Percentiles rank a stretch among this genome's conserved stretches.
phyloP scores from a whole-genome alignment of 2,329 filamentous ascomycete genomes.

The Raffaelea arxii region DNA sequence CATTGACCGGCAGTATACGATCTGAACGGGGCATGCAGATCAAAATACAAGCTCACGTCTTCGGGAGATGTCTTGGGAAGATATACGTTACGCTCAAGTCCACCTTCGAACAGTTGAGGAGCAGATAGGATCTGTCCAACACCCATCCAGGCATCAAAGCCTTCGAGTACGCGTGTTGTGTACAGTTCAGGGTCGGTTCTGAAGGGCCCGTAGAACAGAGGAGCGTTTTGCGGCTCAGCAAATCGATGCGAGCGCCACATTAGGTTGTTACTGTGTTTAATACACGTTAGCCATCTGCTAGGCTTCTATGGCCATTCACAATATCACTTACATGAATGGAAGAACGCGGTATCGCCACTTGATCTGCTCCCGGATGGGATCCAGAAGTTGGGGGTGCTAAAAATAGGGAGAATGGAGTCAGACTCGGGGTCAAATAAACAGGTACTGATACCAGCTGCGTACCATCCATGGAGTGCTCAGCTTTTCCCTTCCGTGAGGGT shows the following conservation, averaged over 20 bases:
- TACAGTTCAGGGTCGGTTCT: neutral
- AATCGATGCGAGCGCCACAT: neutral
- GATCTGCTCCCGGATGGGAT: neutral
- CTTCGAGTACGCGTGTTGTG: neutral
- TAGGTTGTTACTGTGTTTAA: conserved; percentile 1
- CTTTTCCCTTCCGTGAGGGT: neutral
- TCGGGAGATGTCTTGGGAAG: neutral
- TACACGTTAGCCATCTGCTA: too few species aligned
- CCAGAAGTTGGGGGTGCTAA: neutral
- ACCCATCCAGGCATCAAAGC: conserved; percentile 1
- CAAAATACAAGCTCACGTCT: neutral
- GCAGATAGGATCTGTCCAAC: neutral
- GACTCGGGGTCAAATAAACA: neutral
- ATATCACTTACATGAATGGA: neutral
- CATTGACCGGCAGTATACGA: neutral
- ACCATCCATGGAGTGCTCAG: conserved; percentile 1
- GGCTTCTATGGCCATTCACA: too few species aligned
- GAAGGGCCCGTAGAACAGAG: conserved; percentile 1
- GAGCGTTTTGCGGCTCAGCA: neutral
- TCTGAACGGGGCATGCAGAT: neutral
- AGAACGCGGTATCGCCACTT: conserved; percentile 1
- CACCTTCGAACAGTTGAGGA: conserved; percentile 1
- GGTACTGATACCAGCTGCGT: too few species aligned
- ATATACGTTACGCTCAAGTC: neutral
- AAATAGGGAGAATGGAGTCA: neutral